Evolutionary conservation across 1,284 basidiomycete species (phyloP).

Genomic region (Sanghuangporus weigelae): DNA sequence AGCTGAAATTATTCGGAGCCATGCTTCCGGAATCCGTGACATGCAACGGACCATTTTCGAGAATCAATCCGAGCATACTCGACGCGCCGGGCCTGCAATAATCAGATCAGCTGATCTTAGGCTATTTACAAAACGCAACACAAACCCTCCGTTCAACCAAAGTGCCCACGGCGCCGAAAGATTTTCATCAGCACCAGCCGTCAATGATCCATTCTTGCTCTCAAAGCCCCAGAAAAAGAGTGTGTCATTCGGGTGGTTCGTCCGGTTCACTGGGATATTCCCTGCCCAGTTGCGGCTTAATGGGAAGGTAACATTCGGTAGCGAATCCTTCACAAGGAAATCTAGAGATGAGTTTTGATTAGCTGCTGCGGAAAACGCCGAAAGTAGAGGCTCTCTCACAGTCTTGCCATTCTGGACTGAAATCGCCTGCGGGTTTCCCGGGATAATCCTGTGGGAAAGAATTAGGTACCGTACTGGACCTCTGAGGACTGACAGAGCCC

Average conservation of each 20-base stretch:
- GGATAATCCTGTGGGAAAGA: conserved; percentile 48
- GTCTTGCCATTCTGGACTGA: conserved; percentile 55
- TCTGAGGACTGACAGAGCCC: conserved; percentile 6
- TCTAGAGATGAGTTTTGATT: conserved; percentile 11
- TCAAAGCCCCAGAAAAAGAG: conserved; percentile 73
- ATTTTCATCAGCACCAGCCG: conserved; percentile 26
- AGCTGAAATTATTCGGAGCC: conserved; percentile 48
- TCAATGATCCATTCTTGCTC: conserved; percentile 53
- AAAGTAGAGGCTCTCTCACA: conserved; percentile 36
- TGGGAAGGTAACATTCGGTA: conserved; percentile 62
- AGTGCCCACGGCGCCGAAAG: conserved; percentile 63
- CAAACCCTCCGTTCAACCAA: conserved; percentile 71
- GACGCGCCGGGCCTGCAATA: conserved; percentile 59
- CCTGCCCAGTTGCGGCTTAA: conserved; percentile 58
- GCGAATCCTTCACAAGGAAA: conserved; percentile 46
- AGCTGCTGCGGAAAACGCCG: not conserved
- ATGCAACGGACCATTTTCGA: conserved; percentile 68
- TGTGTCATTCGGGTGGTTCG: conserved; percentile 64
- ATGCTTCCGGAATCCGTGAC: conserved; percentile 45
- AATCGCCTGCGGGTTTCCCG: conserved; percentile 45
- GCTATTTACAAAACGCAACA: conserved; percentile 4
- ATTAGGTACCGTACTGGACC: conserved; percentile 24
- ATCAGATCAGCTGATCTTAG: not conserved
- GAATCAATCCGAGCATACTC: conserved; percentile 56
- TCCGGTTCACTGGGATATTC: conserved; percentile 58